Conservation (phyloP, 1,284 basidiomycete genomes). For the Ceratobasidium sp. region DNA sequence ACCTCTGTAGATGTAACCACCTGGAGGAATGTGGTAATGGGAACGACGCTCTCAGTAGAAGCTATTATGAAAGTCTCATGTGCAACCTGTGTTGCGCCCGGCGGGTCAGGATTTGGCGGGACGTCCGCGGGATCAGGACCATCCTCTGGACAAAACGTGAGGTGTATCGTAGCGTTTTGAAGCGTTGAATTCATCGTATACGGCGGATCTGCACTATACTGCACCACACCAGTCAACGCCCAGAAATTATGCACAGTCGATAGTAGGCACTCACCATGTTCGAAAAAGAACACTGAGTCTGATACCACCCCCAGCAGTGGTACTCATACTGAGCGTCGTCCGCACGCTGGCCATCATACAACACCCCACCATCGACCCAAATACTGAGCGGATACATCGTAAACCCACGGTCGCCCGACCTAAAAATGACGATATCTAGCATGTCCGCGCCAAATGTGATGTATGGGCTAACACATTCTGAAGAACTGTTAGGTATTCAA, state of each 20-base stretch:
- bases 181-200: neutral
- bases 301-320: constrained; percentile 31
- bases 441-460: neutral
- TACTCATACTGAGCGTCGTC: neutral
- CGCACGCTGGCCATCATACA: constrained; percentile 6
- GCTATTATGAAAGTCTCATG: neutral
- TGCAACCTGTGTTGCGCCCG: neutral
- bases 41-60: neutral
- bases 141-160: constrained; percentile 30
- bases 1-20: neutral
- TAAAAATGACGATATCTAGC: neutral
- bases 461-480: neutral
- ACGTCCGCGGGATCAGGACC: neutral
- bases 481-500: neutral
- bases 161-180: neutral
- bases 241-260: neutral
- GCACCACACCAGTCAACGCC: neutral
- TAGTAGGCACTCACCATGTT: neutral
- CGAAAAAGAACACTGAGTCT: constrained; percentile 8
- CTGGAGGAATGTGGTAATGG: constrained; percentile 3
- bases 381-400: constrained; percentile 36
- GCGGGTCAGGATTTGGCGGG: constrained; percentile 5
- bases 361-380: constrained; percentile 21
- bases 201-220: neutral
- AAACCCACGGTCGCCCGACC: neutral